Evolutionary conservation across 768 basidiomycete genomes (phyloP).

Genomic region (Pisolithus marmoratus): DNA sequence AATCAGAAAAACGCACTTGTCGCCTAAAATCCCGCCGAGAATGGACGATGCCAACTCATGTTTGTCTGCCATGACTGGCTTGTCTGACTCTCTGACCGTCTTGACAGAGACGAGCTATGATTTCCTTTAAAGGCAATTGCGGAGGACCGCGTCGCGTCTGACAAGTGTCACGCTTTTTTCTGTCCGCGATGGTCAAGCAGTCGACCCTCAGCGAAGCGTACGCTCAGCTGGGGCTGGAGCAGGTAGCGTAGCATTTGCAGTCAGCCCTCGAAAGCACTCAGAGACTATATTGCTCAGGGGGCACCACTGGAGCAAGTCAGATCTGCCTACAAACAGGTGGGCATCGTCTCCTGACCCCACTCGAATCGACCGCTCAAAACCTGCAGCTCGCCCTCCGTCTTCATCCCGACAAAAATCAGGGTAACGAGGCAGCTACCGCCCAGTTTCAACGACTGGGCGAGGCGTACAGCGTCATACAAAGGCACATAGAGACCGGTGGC

Average conservation of each 20-base stretch:
- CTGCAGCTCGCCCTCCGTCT: constrained; percentile 55
- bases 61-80: not conserved
- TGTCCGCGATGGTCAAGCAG: constrained; percentile 31
- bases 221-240: constrained; percentile 44
- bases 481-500: constrained; percentile 40
- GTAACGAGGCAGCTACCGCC: constrained; percentile 57
- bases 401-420: constrained; percentile 75
- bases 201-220: constrained; percentile 35
- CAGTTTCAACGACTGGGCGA: constrained; percentile 67
- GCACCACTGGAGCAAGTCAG: constrained; percentile 60
- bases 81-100: not conserved
- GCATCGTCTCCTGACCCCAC: constrained; percentile 6
- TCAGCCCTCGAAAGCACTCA: not conserved
- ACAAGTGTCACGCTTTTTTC: constrained; percentile 18
- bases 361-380: not conserved
- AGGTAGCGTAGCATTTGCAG: constrained; percentile 31
- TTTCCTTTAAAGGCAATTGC: not conserved
- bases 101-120: not conserved
- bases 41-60: constrained; percentile 19
- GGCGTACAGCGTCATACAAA: constrained; percentile 58
- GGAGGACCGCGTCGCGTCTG: constrained; percentile 18
- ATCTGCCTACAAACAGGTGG: constrained; percentile 62
- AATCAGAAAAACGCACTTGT: constrained; percentile 53
- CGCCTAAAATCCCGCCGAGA: constrained; percentile 40
- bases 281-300: constrained; percentile 36